Conservation (phyloP, 495 filamentous ascomycete genomes). For the Choiromyces venosus region DNA sequence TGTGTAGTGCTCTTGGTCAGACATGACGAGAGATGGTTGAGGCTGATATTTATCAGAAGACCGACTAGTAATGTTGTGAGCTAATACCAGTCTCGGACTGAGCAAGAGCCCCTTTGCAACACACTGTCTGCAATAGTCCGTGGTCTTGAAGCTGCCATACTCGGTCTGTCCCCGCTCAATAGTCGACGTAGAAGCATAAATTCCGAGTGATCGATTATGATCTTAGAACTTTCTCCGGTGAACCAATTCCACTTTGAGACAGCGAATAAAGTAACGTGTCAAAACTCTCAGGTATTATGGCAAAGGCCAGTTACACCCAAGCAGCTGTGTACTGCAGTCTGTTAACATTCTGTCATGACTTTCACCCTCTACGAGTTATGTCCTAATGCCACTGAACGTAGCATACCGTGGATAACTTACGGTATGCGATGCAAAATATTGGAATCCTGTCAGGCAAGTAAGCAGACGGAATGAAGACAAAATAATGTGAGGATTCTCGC, state of each 20-base stretch:
- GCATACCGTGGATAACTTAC: background rate
- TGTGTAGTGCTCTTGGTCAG: background rate
- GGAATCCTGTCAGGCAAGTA: background rate
- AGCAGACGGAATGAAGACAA: background rate
- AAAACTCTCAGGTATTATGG: background rate
- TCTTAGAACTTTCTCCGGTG: background rate
- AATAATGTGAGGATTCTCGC: background rate
- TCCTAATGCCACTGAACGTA: background rate
- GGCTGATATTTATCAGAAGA: background rate
- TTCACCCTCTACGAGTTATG: background rate
- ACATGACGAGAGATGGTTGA: background rate
- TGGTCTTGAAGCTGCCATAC: background rate
- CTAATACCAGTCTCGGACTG: background rate
- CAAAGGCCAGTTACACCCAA: background rate
- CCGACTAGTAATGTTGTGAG: background rate
- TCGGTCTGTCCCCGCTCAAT: background rate
- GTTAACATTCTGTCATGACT: background rate
- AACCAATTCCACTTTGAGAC: background rate
- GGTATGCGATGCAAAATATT: background rate
- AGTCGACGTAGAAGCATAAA: background rate
- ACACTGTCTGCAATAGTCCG: background rate
- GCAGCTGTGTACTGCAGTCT: background rate
- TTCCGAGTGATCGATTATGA: background rate
- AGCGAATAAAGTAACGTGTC: background rate
- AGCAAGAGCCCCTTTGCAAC: background rate